These are phyloP conservation scores for Cladosporium austrohemisphaericum DNA, from an alignment of 2,329 filamentous ascomycete species.

Conservation along the genomic window DNA sequence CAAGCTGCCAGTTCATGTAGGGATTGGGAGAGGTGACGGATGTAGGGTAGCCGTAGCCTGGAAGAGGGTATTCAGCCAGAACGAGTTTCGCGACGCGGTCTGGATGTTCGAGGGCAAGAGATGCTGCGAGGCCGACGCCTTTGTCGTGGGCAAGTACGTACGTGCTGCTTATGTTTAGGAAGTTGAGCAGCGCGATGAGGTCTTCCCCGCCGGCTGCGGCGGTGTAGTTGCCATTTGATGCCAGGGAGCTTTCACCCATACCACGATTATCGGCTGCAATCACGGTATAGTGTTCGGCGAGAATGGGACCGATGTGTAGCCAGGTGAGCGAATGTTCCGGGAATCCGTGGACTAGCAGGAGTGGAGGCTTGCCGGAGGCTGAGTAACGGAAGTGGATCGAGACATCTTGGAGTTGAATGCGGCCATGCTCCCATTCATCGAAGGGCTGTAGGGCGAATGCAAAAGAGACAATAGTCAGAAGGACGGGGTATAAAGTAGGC, in stretches of 20 bases:
- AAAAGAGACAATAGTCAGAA: neutral
- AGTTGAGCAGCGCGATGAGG: conserved; percentile 27
- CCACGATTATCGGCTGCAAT: conserved; percentile 44
- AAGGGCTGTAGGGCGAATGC: conserved; percentile 9
- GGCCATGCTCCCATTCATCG: conserved; percentile 15
- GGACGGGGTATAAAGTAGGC: neutral
- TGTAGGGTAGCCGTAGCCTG: conserved; percentile 42
- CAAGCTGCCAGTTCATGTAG: conserved; percentile 35
- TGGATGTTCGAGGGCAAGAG: conserved; percentile 39
- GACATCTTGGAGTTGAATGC: conserved; percentile 16
- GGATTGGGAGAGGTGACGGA: conserved; percentile 36
- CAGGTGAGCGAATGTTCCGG: conserved; percentile 22
- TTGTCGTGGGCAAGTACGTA: conserved; percentile 48
- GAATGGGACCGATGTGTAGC: conserved; percentile 39
- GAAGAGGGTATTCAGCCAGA: conserved; percentile 41
- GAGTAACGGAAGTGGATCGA: conserved; percentile 19
- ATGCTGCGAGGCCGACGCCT: conserved; percentile 41
- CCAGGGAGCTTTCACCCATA: conserved; percentile 32
- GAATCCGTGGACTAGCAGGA: conserved; percentile 17
- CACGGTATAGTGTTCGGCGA: conserved; percentile 43
- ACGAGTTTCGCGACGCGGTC: conserved; percentile 34
- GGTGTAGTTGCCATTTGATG: conserved; percentile 32
- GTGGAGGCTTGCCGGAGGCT: conserved; percentile 15
- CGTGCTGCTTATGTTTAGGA: conserved; percentile 26
- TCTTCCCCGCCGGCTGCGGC: conserved; percentile 33